Evolutionary conservation across 2,329 filamentous ascomycete species (phyloP).

Genomic region (Verticillium nubilum): DNA sequence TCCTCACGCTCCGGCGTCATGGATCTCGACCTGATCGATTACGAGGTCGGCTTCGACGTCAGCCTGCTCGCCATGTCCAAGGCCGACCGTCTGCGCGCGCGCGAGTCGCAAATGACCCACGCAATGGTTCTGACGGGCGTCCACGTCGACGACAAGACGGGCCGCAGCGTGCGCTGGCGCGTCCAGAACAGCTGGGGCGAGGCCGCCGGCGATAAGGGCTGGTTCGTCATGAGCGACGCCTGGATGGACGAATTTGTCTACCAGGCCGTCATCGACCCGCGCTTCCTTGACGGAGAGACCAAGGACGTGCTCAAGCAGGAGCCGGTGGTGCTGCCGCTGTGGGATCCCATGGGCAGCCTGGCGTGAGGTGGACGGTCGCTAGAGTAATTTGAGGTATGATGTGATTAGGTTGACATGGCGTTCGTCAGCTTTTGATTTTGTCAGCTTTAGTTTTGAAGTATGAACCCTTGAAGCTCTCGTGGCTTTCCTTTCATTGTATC

Average conservation of each 20-base stretch:
- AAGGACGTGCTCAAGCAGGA: conserved; percentile 65
- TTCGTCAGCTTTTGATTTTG: no score
- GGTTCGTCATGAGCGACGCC: conserved; percentile 82
- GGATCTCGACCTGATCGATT: conserved; percentile 73
- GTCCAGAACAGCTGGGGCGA: conserved; percentile 85
- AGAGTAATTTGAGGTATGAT: not conserved
- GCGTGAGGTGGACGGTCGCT: conserved; percentile 36
- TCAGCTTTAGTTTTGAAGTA: no score
- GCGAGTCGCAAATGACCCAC: conserved; percentile 82
- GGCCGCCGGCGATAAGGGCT: conserved; percentile 66
- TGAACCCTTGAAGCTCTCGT: no score
- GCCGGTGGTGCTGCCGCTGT: conserved; percentile 65
- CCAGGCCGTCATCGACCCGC: conserved; percentile 77
- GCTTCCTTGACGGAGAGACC: conserved; percentile 59
- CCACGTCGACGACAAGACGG: conserved; percentile 60
- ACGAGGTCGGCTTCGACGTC: conserved; percentile 78
- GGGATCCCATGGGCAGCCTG: conserved; percentile 76
- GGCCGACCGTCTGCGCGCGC: conserved; percentile 64
- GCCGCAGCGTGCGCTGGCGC: conserved; percentile 67
- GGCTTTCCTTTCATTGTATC: no score
- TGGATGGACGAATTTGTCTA: conserved; percentile 81
- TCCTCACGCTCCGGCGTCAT: conserved; percentile 66
- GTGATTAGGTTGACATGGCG: no score
- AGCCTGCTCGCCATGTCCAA: conserved; percentile 69
- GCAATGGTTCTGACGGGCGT: conserved; percentile 89